Evolutionary conservation across 1,284 basidiomycete species (phyloP), one percentile per base, ranked within the genome.

Genomic region (Vanrija pseudolonga): DNA sequence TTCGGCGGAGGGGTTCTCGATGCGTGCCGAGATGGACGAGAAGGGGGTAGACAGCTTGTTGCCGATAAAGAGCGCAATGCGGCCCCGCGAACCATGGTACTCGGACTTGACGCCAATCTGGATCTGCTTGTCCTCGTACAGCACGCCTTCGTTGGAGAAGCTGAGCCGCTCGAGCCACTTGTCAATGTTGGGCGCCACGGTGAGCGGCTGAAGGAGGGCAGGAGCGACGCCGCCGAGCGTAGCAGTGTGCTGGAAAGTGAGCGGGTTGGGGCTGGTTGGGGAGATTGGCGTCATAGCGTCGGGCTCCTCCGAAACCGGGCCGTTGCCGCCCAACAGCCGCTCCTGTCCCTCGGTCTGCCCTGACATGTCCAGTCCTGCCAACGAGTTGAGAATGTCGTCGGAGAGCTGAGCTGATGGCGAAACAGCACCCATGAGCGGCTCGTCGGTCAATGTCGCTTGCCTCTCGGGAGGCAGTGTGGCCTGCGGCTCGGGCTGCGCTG

Each of bases 91-190:
- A 14, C 88, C 89, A 73, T 97, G 94, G 72, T 90, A 98, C 67
- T 94, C 87, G 45, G 92, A 91, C 78, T 98, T 98, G 79, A 98
- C 77, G 24, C 95, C 96, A 59, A 98, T 86, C 73, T 98, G 95
- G 36, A 98, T 83, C 75, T 95, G 90, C 15, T 89, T 84, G 68
- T 98, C 96, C 73, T 98, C 96, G 76, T 90, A 98, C 17, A 98
- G 82, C 22, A 98, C 86, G 45, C 96, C 96, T 62, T 98, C 95
- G 20, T 82, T 76, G 32, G 78, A 81, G 73, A 87, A 91, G 3
- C 83, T 85, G 28, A 98, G 81, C 60, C 92, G 89, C 62, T 90
- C 86, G 66, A 90, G 89, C 89, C 90, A 93, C 65, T 88, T 87
- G 51, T 92, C 89, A 43, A 93, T 81, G 65, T 85, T 85, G 18